A percentile compares a stretch with the other conserved stretches of the same genome.
Conservation (phyloP, 345 rosid species). For the Brassica rapa region DNA sequence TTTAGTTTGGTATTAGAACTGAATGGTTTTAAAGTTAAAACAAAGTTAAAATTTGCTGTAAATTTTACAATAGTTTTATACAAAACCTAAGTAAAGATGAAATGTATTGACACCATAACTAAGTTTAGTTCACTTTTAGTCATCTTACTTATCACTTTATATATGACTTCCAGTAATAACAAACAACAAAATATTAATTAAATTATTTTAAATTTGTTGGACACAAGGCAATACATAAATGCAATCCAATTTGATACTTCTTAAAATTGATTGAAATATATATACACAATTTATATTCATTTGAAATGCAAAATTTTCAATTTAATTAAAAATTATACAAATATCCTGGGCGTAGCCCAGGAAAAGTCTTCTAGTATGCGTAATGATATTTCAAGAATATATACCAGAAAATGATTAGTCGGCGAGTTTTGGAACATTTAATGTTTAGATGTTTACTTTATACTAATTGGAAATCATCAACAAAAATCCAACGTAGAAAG, state of each 20-base stretch:
- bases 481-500: conserved; percentile 30
- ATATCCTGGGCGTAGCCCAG: too few relatives aligned
- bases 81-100: too few relatives aligned
- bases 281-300: too few relatives aligned
- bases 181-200: neutral
- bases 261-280: too few relatives aligned
- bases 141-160: too few relatives aligned
- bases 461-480: neutral
- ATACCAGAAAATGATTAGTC: conserved; percentile 30
- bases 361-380: neutral
- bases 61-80: too few relatives aligned
- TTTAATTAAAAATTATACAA: too few relatives aligned
- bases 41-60: too few relatives aligned
- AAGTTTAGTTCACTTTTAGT: neutral
- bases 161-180: too few relatives aligned
- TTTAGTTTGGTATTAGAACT: too few relatives aligned
- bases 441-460: neutral
- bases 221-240: neutral
- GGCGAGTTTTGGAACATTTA: conserved; percentile 2
- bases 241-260: neutral
- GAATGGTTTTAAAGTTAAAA: too few relatives aligned
- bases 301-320: too few relatives aligned
- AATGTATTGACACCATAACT: neutral
- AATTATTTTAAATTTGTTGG: neutral
- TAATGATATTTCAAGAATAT: conserved; percentile 16